Evolutionary conservation across 805 yeast genomes (phyloP), one percentile per base, ranked within the genome.

Genomic region (Candida taoyuanica): DNA sequence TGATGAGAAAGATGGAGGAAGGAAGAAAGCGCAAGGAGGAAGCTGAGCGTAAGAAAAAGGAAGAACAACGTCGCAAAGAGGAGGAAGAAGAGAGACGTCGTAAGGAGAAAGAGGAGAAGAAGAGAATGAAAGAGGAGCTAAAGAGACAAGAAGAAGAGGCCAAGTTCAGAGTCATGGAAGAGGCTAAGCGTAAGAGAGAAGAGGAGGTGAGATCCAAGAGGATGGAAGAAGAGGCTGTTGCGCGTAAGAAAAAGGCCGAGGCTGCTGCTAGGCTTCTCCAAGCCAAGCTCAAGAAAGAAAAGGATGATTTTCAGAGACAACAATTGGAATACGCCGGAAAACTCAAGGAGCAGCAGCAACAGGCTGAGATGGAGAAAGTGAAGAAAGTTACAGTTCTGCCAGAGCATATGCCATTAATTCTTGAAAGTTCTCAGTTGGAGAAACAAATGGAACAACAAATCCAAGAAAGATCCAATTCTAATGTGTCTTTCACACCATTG

Each of bases 1-100:
- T 61, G 54, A 44, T 65, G 57, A 48, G 75, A 66, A 52, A 71
- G 63, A 44, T 62, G 56, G 53, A 68, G 51, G 65, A 68, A 49
- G 64, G 70, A 43, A 50, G 68, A 50, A 53, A 61, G 53, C 58
- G 64, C 18, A 61, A 61, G 40, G 50, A 66, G 33, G 68, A 64
- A 46, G 44, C 53, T 36, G 63, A 69, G 36, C 64, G 64, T 47
- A 58, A 69, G 56, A 59, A 71, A 58, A 60, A 53, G 34, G 68
- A 63, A 47, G 64, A 62, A 34, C 55, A 56, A 33, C 63, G 63
- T 49, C 55, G 63, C 31, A 60, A 60, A 47, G 44, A 53, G 34
- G 67, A 62, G 38, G 67, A 73, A 58, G 34, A 60, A 46, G 58
- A 65, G 49, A 50, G 48, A 47, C 44, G 56, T 42, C 49, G 62